Evolutionary conservation across 768 basidiomycete species (phyloP), one percentile per base, ranked within the genome.

Genomic region (Phaeotremella skinneri): DNA sequence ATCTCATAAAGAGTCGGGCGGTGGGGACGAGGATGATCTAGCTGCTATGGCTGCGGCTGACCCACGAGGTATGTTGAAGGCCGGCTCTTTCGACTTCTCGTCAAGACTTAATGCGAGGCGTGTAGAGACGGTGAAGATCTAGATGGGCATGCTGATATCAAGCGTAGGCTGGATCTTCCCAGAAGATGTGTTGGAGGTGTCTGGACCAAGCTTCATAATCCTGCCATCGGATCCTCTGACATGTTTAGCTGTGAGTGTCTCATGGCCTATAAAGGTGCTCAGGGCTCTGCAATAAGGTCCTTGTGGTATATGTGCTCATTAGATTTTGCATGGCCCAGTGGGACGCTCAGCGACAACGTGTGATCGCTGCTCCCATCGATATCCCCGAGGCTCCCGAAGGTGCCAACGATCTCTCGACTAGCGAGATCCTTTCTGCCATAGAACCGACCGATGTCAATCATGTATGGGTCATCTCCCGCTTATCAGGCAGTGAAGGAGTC

Each of bases 381-480:
- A 47, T 76, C 3, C 75, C 75, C 4, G 61, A 73, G 51, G 68
- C 67, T 1, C 75, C 75, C 1, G 75, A 70, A 55, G 75, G 69
- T 23, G 60, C 61, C 29, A 57, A 67, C 4, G 74, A 76, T 7
- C 63, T 76, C 14, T 61, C 62, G 26, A 47, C 65, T n/a, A 52
- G 63, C 21, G 73, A 76, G 67, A 62, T 73, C 13, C 51, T 76
- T 11, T 59, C 68, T 30, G 58, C 68, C 4, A 50, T 76, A 2
- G 75, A 76, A 41, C 75, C 75, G 31, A 69, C 65, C 2, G 75
- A 75, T 43, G 67, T 76, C 11, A 74, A 74, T 56, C 74, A 73
- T 43, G 75, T 76, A 11, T 76, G 75, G 75, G 75, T 76, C 29
- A 61, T 73, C 16, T 70, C 70, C 6, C 54, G 75, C 25, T 58